phyloP scores from a whole-genome alignment of 2,329 filamentous ascomycete species.

The Colletotrichum agaves region DNA sequence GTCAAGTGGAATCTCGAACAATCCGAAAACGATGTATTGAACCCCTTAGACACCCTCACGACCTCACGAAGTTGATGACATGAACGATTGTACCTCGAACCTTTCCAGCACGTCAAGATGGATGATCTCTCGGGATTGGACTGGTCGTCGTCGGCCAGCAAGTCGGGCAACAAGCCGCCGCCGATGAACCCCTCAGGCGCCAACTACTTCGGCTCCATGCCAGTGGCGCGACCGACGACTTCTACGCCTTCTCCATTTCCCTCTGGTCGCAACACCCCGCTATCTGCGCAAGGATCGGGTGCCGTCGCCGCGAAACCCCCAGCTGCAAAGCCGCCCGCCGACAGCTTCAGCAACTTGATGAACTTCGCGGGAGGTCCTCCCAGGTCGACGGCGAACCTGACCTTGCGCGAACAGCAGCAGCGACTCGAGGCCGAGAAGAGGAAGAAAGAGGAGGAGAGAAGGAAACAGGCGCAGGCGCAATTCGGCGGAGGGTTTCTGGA shows the following conservation, averaged over 20 bases:
- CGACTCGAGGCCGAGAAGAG: constrained; percentile 73
- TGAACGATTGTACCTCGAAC: constrained; percentile 20
- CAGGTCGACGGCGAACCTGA: constrained; percentile 76
- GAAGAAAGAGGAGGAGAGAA: constrained; percentile 79
- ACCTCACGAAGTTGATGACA: constrained; percentile 37
- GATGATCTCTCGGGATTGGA: constrained; percentile 71
- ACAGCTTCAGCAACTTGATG: constrained; percentile 83
- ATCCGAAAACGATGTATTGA: constrained; percentile 37
- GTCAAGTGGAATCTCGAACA: constrained; percentile 12
- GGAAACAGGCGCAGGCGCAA: constrained; percentile 76
- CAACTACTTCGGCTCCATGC: constrained; percentile 61
- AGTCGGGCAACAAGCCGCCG: constrained; percentile 53
- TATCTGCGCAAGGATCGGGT: constrained; percentile 61
- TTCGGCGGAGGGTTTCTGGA: constrained; percentile 86
- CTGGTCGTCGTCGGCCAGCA: constrained; percentile 60
- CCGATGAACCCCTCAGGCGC: constrained; percentile 54
- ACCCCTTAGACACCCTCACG: constrained; percentile 28
- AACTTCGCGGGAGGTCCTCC: constrained; percentile 65
- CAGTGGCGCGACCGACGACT: constrained; percentile 65
- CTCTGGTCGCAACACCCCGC: constrained; percentile 67
- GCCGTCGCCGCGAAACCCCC: constrained; percentile 55
- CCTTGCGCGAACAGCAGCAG: constrained; percentile 80
- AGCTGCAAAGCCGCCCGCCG: constrained; percentile 64
- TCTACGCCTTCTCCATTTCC: constrained; percentile 65
- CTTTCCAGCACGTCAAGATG: constrained; percentile 54